phyloP scores from a whole-genome alignment of 164 flowering plant species.

The Vitis amurensis region DNA sequence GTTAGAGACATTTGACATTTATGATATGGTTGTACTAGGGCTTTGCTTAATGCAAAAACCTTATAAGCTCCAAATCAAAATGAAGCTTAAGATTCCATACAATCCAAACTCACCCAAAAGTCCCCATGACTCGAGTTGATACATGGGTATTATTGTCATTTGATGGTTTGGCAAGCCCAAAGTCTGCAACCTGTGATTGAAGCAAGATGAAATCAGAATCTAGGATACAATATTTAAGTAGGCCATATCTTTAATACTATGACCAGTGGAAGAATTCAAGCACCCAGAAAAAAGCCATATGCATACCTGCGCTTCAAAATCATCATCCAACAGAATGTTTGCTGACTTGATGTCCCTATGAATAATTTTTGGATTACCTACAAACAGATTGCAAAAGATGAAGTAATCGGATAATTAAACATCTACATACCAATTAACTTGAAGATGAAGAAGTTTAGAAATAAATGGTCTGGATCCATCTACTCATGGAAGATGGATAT shows the following conservation, averaged over 20 bases:
- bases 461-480: not conserved
- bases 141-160: slow-evolving; percentile 56
- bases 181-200: slow-evolving; percentile 66
- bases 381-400: not conserved
- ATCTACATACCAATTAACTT: not conserved
- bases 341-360: slow-evolving; percentile 85
- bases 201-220: slow-evolving; percentile 1
- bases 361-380: slow-evolving; percentile 84
- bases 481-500: too few species aligned
- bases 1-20: not conserved
- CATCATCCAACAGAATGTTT: slow-evolving; percentile 65
- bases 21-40: not conserved
- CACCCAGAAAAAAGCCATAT: not conserved
- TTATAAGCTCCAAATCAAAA: too few species aligned
- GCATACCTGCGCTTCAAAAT: slow-evolving; percentile 71
- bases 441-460: not conserved
- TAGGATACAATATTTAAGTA: not conserved
- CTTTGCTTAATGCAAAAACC: too few species aligned
- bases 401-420: not conserved
- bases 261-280: not conserved
- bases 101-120: slow-evolving; percentile 65
- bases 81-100: not conserved
- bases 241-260: not conserved
- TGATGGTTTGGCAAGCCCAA: slow-evolving; percentile 72
- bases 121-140: slow-evolving; percentile 85